A percentile compares a stretch with the other conserved stretches of the same genome.
Conservation (phyloP, 192 early-diverging fungal species). For the Mortierella hygrophila region DNA sequence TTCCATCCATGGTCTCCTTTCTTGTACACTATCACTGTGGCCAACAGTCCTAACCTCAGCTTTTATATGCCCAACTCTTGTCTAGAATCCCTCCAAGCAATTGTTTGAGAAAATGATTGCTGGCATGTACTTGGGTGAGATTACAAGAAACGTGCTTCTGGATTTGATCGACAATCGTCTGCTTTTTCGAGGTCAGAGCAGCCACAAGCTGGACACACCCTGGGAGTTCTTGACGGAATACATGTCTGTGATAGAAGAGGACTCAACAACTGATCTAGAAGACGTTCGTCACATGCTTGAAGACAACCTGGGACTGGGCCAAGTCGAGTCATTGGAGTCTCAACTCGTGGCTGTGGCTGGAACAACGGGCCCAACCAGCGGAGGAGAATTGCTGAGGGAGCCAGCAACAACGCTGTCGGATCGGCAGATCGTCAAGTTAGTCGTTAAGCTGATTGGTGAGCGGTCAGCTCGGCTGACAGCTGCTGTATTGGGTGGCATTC, state of each 20-base stretch:
- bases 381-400: background rate
- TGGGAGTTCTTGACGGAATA: constrained; percentile 81
- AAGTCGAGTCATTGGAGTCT: background rate
- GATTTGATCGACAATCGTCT: constrained; percentile 83
- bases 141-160: constrained; percentile 81
- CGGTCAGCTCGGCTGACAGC: constrained; percentile 84
- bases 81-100: constrained; percentile 79
- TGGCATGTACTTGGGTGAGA: constrained; percentile 94
- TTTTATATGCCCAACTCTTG: no score
- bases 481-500: constrained; percentile 44
- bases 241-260: constrained; percentile 79
- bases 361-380: background rate
- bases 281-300: constrained; percentile 17
- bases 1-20: background rate
- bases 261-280: constrained; percentile 70
- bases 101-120: constrained; percentile 96
- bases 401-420: constrained; percentile 71
- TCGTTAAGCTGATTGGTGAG: constrained; percentile 83
- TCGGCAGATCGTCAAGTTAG: constrained; percentile 78
- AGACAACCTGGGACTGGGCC: background rate
- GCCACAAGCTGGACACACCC: constrained; percentile 69
- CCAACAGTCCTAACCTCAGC: background rate
- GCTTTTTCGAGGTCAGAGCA: constrained; percentile 74
- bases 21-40: background rate
- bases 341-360: background rate